Evolutionary conservation across 805 yeast genomes (phyloP).

Genomic region (Candida silvatica): DNA sequence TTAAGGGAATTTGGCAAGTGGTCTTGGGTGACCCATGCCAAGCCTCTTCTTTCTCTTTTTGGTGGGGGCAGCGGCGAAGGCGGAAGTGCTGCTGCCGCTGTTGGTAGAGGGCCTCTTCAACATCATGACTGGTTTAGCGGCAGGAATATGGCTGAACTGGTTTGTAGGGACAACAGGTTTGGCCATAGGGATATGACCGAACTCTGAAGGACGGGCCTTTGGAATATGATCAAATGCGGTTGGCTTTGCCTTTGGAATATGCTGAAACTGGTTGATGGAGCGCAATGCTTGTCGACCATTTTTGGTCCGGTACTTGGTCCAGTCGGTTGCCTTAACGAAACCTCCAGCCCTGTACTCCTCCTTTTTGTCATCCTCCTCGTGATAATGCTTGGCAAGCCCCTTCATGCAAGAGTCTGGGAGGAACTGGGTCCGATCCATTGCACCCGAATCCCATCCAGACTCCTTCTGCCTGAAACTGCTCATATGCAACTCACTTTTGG

Average conservation of each 20-base stretch:
- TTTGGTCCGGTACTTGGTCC: constrained; percentile 3
- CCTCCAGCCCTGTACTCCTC: neutral
- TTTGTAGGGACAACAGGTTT: constrained; percentile 1
- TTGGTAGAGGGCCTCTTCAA: too few species aligned
- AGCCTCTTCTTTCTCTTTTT: constrained; percentile 13
- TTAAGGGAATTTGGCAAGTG: too few species aligned
- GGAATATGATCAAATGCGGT: too few species aligned
- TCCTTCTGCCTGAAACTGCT: constrained; percentile 15
- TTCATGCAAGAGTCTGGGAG: too few species aligned
- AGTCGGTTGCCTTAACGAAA: neutral
- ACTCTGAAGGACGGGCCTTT: too few species aligned
- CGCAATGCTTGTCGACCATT: constrained; percentile 1
- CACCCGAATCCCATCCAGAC: constrained; percentile 10
- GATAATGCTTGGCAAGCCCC: neutral
- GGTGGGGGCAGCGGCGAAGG: too few species aligned
- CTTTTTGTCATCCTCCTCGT: neutral
- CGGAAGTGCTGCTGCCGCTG: too few species aligned
- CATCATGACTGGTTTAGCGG: too few species aligned
- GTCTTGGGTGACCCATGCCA: constrained; percentile 24
- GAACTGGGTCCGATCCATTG: constrained; percentile 1
- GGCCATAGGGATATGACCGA: constrained; percentile 6
- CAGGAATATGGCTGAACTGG: too few species aligned
- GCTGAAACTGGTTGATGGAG: neutral
- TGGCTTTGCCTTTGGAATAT: too few species aligned
- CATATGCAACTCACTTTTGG: constrained; percentile 34